Evolutionary conservation across 1,139 yeast genomes (phyloP).

Genomic region (Nadsonia commutata): DNA sequence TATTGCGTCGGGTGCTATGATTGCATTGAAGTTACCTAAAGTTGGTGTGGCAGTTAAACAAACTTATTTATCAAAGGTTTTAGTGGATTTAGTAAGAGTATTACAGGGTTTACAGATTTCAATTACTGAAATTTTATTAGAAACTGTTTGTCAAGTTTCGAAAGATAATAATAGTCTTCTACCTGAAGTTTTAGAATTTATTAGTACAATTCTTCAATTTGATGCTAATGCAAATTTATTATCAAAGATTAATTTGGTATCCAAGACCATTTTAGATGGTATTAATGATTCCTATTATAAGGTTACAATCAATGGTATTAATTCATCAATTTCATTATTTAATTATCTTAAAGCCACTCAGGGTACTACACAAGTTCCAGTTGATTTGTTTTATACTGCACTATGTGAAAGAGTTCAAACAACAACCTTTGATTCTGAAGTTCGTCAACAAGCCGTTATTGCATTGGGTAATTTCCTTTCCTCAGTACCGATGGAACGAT

Average conservation of each 20-base stretch:
- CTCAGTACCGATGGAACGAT: conserved; percentile 8
- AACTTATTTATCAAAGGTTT: conserved; percentile 9
- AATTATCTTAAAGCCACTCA: conserved; percentile 12
- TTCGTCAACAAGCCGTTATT: conserved; percentile 33
- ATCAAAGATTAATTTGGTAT: background rate
- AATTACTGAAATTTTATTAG: conserved; percentile 6
- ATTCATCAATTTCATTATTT: conserved; percentile 27
- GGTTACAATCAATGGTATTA: conserved; percentile 37
- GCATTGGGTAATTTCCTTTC: conserved; percentile 24
- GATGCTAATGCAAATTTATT: background rate
- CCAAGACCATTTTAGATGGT: conserved; percentile 26
- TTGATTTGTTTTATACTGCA: conserved; percentile 12
- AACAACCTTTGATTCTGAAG: conserved; percentile 35
- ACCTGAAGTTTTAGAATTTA: background rate
- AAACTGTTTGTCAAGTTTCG: background rate
- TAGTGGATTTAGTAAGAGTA: conserved; percentile 10
- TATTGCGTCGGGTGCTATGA: conserved; percentile 12
- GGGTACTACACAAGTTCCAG: background rate
- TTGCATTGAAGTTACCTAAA: conserved; percentile 9
- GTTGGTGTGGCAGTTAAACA: conserved; percentile 11
- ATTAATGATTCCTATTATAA: conserved; percentile 35
- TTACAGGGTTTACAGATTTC: conserved; percentile 9
- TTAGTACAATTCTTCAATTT: background rate
- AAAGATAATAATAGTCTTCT: background rate
- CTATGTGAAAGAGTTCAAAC: conserved; percentile 27